phyloP scores from a whole-genome alignment of 2,329 filamentous ascomycete genomes.

The Polytolypa hystricis region DNA sequence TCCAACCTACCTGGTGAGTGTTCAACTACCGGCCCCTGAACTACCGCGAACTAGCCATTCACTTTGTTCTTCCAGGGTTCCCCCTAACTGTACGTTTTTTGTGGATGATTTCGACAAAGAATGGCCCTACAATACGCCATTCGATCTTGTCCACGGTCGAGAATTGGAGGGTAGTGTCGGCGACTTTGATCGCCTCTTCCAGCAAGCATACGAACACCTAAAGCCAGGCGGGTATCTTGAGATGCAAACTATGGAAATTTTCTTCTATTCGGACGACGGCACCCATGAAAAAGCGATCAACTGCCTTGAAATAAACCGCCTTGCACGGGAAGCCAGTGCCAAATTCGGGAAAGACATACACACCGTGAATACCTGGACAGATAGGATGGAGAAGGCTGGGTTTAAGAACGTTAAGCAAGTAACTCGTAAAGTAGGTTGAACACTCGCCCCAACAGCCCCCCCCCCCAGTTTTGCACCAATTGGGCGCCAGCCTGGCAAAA shows the following conservation, averaged over 20 bases:
- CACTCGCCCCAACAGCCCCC: too few relatives aligned
- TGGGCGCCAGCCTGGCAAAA: too few relatives aligned
- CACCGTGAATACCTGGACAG: constrained; percentile 26
- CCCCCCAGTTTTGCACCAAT: too few relatives aligned
- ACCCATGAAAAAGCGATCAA: constrained; percentile 10
- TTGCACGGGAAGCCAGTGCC: constrained; percentile 9
- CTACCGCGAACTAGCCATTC: too few relatives aligned
- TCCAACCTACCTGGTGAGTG: constrained; percentile 6
- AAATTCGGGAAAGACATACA: constrained; percentile 25
- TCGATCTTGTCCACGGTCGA: constrained; percentile 18
- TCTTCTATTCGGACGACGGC: constrained; percentile 23
- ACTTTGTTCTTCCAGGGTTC: constrained; percentile 11
- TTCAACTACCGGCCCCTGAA: background rate
- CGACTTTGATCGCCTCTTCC: constrained; percentile 22
- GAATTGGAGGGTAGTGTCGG: constrained; percentile 12
- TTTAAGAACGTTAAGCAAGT: constrained; percentile 37
- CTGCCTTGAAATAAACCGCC: background rate
- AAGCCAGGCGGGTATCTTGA: constrained; percentile 29
- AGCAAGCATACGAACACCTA: constrained; percentile 22
- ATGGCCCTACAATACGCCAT: constrained; percentile 16
- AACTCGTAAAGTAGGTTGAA: background rate
- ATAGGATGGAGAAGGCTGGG: constrained; percentile 40
- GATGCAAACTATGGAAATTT: constrained; percentile 23
- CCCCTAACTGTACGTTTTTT: constrained; percentile 19
- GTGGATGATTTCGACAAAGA: constrained; percentile 21